Evolutionary conservation across 306 rosid genomes (phyloP).

Genomic region (Notholithocarpus densiflorus): DNA sequence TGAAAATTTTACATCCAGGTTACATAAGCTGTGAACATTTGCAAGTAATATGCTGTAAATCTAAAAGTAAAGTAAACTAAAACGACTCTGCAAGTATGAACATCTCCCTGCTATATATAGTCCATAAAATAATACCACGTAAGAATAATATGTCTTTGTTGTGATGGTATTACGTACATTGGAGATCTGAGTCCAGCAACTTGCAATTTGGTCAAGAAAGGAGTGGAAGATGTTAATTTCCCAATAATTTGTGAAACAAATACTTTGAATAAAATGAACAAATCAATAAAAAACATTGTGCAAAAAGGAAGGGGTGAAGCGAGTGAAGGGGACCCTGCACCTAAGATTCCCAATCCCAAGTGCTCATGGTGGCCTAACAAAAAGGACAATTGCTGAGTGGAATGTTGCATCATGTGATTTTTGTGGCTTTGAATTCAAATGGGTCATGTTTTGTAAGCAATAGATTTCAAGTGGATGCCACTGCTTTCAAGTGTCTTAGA

Average conservation of each 20-base stretch:
- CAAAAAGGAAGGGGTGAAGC: no score
- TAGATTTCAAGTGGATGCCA: not conserved
- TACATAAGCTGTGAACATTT: not conserved
- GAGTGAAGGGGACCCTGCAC: constrained; percentile 4
- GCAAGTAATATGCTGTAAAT: not conserved
- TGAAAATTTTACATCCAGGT: not conserved
- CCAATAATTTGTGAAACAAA: no score
- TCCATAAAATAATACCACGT: no score
- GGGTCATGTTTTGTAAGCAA: not conserved
- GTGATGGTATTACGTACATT: no score
- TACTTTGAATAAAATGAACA: not conserved
- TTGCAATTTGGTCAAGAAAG: no score
- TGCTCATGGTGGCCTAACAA: not conserved
- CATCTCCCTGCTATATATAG: not conserved
- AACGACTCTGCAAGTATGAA: not conserved
- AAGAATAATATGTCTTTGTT: no score
- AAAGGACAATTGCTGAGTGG: constrained; percentile 2
- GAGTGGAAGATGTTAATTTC: no score
- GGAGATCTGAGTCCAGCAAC: no score
- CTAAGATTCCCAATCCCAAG: not conserved
- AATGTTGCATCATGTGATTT: constrained; percentile 10
- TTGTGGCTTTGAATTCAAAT: not conserved
- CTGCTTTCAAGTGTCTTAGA: not conserved
- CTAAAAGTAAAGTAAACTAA: not conserved
- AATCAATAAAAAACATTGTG: not conserved